Evolutionary conservation across 2,329 filamentous ascomycete species (phyloP), one percentile per base, ranked within the genome.

Genomic region (Setomelanomma holmii): DNA sequence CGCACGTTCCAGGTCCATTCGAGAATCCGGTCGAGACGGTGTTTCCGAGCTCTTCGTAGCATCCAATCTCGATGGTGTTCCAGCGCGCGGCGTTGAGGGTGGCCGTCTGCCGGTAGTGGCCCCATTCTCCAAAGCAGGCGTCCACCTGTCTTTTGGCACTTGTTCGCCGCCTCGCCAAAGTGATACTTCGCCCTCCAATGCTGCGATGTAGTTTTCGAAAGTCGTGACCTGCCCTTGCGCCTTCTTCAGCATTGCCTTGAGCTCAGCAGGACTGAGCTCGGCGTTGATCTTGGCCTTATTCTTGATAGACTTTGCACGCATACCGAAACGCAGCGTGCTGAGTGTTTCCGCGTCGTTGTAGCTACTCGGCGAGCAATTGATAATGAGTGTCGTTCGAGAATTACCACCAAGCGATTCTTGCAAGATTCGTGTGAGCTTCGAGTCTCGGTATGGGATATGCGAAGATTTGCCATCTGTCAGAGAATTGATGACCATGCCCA

Each of bases 261-360:
- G 86, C 77, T 99, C 95, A 11, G 92, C 87, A 40, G 95, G 95
- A 69, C 93, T 98, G 67, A 99, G 85, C 76, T 99, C 95, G 40
- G 93, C 93, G 73, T 99, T 99, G 84, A 99, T 89, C 88, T 98
- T 99, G 77, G 95, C 95, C 84, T 98, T 98, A 82, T 98, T 98
- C 88, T 98, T 97, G 81, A 99, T 99, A 0, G 91, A 90, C 82
- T 99, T 99, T 51, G 95, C 95, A 73, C 95, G 84, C 78, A 95
- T 96, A 80, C 95, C 95, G 72, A 98, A 99, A 40, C 93, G 86
- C 55, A 99, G 79, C 1, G 95, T 99, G 61, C 92, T 89, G 42
- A 98, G 79, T 0, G 95, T 98, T 79, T 99, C 95, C 48, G 88
- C 86, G 78, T 97, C 93, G 80, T 99, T 98, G 81, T 98, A 98